A percentile compares a stretch with the other conserved stretches of the same genome.
phyloP scores from a whole-genome alignment of 2,329 filamentous ascomycete species.

The Neobulgaria alba region DNA sequence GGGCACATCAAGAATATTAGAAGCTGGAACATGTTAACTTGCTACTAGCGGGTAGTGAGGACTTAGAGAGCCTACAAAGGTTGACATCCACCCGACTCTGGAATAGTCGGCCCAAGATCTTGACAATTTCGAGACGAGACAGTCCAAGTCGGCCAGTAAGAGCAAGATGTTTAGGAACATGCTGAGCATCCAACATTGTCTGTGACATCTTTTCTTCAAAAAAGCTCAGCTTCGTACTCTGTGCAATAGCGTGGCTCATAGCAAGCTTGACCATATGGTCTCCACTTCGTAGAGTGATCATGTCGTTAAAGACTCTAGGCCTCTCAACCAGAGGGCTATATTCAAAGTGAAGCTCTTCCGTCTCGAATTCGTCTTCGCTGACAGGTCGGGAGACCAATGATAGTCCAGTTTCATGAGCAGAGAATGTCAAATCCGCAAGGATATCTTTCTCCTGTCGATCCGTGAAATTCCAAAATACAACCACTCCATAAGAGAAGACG shows the following conservation, averaged over 20 bases:
- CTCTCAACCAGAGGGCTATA: constrained; percentile 81
- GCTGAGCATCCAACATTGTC: constrained; percentile 87
- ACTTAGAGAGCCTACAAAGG: constrained; percentile 59
- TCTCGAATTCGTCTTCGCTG: constrained; percentile 88
- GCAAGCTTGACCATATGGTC: constrained; percentile 99
- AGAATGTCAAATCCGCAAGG: constrained; percentile 88
- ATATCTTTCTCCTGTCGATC: constrained; percentile 95
- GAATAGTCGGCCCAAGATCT: constrained; percentile 82
- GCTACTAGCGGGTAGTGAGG: constrained; percentile 4
- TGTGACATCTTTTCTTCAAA: constrained; percentile 95
- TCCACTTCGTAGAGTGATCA: constrained; percentile 90
- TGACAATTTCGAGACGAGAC: constrained; percentile 85
- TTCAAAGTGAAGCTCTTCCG: constrained; percentile 96
- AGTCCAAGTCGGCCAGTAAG: constrained; percentile 86
- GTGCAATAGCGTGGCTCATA: constrained; percentile 94
- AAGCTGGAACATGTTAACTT: constrained; percentile 51
- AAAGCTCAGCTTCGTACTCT: constrained; percentile 91
- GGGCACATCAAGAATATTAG: constrained; percentile 90
- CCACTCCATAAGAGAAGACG: constrained; percentile 93
- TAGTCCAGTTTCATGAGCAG: constrained; percentile 54
- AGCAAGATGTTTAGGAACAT: constrained; percentile 82
- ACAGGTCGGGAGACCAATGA: constrained; percentile 72
- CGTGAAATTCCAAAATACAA: constrained; percentile 98
- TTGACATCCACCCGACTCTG: constrained; percentile 96
- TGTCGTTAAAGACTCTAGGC: constrained; percentile 94